A percentile compares a stretch with the other conserved stretches of the same genome.
These are phyloP conservation scores for Ustilago cynodontis DNA, from an alignment of 1,284 basidiomycete genomes.

Conservation along the genomic window DNA sequence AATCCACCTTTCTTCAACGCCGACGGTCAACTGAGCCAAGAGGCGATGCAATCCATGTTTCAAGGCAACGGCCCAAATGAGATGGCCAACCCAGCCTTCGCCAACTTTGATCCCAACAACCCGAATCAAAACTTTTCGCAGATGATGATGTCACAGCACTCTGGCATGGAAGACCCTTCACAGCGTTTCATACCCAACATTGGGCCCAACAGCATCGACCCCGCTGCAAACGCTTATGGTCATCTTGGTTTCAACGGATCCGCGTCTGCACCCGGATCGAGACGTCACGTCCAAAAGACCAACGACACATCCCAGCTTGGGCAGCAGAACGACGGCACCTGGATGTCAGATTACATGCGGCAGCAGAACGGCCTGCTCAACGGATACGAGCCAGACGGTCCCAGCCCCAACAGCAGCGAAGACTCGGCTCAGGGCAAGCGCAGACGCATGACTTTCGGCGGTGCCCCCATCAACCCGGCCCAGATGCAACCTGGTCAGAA, in stretches of 20 bases:
- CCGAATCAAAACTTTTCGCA: constrained; percentile 28
- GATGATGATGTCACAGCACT: constrained; percentile 42
- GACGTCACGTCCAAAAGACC: constrained; percentile 36
- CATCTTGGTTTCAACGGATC: constrained; percentile 45
- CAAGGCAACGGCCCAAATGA: constrained; percentile 26
- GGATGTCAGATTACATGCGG: constrained; percentile 36
- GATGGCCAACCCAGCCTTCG: constrained; percentile 20
- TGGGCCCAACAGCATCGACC: constrained; percentile 25
- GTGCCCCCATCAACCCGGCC: constrained; percentile 25
- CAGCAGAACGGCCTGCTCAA: constrained; percentile 24
- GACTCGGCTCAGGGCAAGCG: constrained; percentile 41
- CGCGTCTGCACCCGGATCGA: constrained; percentile 33
- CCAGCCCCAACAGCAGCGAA: constrained; percentile 38
- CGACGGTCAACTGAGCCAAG: constrained; percentile 39
- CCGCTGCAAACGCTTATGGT: constrained; percentile 47
- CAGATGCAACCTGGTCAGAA: constrained; percentile 22
- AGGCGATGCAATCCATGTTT: constrained; percentile 41
- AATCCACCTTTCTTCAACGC: constrained; percentile 41
- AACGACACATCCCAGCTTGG: constrained; percentile 11
- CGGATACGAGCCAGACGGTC: constrained; percentile 39
- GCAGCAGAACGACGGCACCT: constrained; percentile 16
- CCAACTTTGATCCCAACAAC: constrained; percentile 24
- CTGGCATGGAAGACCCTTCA: constrained; percentile 22
- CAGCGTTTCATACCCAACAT: constrained; percentile 29
- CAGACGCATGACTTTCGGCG: constrained; percentile 51